Evolutionary conservation across 106 monocot species (phyloP).

Genomic region (Triglochin maritima): DNA sequence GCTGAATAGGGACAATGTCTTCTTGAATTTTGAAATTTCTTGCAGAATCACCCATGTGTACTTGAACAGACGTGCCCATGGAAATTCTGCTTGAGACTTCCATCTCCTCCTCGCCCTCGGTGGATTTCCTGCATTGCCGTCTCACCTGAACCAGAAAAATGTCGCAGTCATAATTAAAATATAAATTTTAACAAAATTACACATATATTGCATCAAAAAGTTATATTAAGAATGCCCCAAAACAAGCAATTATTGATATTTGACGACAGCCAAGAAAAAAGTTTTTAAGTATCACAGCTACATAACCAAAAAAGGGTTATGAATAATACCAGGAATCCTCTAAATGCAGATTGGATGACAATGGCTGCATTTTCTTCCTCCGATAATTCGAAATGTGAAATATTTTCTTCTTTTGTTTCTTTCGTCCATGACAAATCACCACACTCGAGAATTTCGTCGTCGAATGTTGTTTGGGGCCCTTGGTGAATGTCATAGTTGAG

Average conservation of each 20-base stretch:
- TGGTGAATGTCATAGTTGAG: too few species aligned
- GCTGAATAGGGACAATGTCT: neutral
- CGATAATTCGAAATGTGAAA: neutral
- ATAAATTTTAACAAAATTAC: neutral
- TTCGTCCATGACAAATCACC: neutral
- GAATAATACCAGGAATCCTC: constrained; percentile 6
- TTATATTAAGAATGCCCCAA: too few species aligned
- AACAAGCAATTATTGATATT: neutral
- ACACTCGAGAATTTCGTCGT: neutral
- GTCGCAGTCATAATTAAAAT: neutral
- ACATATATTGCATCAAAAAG: neutral
- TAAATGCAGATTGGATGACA: constrained; percentile 8
- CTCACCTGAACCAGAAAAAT: constrained; percentile 1
- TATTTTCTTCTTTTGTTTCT: neutral
- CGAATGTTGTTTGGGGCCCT: too few species aligned
- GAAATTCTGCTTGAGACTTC: neutral
- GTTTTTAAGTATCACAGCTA: neutral
- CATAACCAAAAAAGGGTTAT: neutral
- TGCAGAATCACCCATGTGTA: constrained; percentile 7
- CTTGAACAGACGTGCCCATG: neutral
- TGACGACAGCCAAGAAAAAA: neutral
- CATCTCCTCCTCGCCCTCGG: neutral
- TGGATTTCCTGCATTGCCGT: neutral
- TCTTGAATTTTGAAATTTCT: constrained; percentile 2
- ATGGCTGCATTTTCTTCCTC: constrained; percentile 4